Evolutionary conservation across 2,329 filamentous ascomycete species (phyloP), one percentile per base, ranked within the genome.

Genomic region (Exophiala sp.): DNA sequence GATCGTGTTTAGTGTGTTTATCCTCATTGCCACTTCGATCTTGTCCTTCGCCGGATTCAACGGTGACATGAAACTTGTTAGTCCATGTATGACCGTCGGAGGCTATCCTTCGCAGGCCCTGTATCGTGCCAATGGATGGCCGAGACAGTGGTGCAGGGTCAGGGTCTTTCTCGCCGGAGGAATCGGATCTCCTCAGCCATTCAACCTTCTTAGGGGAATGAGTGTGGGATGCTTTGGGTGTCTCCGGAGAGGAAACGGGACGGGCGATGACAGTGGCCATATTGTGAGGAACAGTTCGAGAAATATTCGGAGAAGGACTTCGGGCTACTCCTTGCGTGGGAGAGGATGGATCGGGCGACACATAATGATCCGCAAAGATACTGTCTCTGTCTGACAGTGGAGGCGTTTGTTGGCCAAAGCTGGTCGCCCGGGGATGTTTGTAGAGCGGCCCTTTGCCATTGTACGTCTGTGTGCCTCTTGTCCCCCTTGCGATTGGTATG

Each of bases 361-460:
- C 66, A 64, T 82, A 82, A 57, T 79, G 78, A 27, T 79, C 81
- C 45, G 79, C 78, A 61, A 81, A 82, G 63, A 82, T 82, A 65
- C 75, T 79, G 64, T 82, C 79, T 60, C 79, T 69, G 65, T 82
- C 79, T 21, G 77, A 79, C 56, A 82, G 68, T 66, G 78, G 78
- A 41, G 78, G 77, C 23, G 63, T 64, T 42, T 68, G 60, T 13
- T 58, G 48, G 35, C 53, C 55, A 52, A 53, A 57, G 27, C 52
- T 49, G 27, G 53, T 41, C 44, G 59, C 41, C 35, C 57, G 38
- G 14, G 35, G 45, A 23, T 53, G 30, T n/a, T 50, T 55, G 48
- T 53, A 37, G 29, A 41, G 34, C 21, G 51, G 38, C 29, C 46
- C 27, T 46, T 41, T 50, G 43, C 34, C 47, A 51, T 55, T 56